Evolutionary conservation across 202 grass and related monocot genomes (phyloP), one percentile per base, ranked within the genome.

Genomic region (Digitaria exilis): DNA sequence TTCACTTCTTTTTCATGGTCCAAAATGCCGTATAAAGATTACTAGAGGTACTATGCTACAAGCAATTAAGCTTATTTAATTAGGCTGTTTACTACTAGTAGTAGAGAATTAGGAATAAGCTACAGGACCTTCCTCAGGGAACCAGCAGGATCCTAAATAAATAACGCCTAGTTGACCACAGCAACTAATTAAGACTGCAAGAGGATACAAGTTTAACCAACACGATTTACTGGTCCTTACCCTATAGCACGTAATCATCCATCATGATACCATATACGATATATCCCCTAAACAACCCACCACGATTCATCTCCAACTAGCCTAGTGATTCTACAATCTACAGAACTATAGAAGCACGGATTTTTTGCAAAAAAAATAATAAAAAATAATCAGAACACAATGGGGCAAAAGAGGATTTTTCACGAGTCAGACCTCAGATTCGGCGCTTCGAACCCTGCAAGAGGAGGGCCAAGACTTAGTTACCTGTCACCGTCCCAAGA

Each of bases 361-460:
- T 2, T 45, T 46, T 49, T 71, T 24, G 25, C 26, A 18, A 10
- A 44, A 69, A 42, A 1, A n/a, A n/a, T n/a, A n/a, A n/a, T n/a
- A 43, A 66, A n/a, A n/a, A n/a, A n/a, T n/a, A 1, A 65, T 10
- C 5, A 15, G 22, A 30, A 62, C 13, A 5, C 22, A 13, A 66
- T 5, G 5, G 39, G 12, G 22, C n/a, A 28, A 26, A 30, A 14
- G 37, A 15, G 1, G 22, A n/a, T 22, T 58, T 58, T 9, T 50
- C 44, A 49, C 12, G 69, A 49, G 8, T 50, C 25, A 11, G 69
- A 93, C 91, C 91, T 93, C 78, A 93, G 67, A 44, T 61, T 90
- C 37, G 91, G 91, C 17, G 91, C 82, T 83, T 94, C 91, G 51
- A 90, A 94, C 71, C 88, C 88, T 91, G 80, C 25, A 51, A 82